Evolutionary conservation across 2,329 filamentous ascomycete genomes (phyloP).

Genomic region (Aspergillus spinulosporus): DNA sequence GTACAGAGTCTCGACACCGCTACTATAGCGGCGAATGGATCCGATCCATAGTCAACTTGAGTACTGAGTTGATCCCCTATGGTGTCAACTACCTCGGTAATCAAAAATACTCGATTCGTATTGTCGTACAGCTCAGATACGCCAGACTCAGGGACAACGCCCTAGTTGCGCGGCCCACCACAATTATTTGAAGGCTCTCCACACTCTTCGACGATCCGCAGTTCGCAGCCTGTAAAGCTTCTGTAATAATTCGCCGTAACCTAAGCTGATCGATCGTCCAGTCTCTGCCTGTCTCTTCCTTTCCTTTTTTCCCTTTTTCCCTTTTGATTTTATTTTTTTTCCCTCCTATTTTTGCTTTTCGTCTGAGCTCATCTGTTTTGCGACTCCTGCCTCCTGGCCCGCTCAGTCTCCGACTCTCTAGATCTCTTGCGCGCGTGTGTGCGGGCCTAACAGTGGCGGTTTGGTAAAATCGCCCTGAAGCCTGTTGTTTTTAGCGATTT

Average conservation of each 20-base stretch:
- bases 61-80: too few species aligned
- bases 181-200: conserved; percentile 30
- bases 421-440: conserved; percentile 18
- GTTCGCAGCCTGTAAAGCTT: conserved; percentile 32
- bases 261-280: conserved; percentile 28
- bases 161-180: conserved; percentile 27
- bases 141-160: conserved; percentile 20
- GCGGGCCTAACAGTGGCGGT: conserved; percentile 27
- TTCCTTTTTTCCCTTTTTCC: conserved; percentile 10
- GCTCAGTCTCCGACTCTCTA: conserved; percentile 16
- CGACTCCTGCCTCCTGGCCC: conserved; percentile 19
- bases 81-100: not conserved
- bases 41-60: too few species aligned
- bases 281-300: conserved; percentile 20
- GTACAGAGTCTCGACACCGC: too few species aligned
- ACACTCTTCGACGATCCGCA: conserved; percentile 32
- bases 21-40: too few species aligned
- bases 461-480: conserved; percentile 17
- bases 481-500: conserved; percentile 17
- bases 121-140: conserved; percentile 19
- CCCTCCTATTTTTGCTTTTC: not conserved
- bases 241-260: conserved; percentile 36
- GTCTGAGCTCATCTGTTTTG: conserved; percentile 25
- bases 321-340: conserved; percentile 15
- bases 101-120: not conserved